Percentiles rank a stretch among this genome's conserved stretches.
These are phyloP conservation scores for Peterozyma xylosa DNA, from an alignment of 805 yeast genomes.

Conservation along the genomic window DNA sequence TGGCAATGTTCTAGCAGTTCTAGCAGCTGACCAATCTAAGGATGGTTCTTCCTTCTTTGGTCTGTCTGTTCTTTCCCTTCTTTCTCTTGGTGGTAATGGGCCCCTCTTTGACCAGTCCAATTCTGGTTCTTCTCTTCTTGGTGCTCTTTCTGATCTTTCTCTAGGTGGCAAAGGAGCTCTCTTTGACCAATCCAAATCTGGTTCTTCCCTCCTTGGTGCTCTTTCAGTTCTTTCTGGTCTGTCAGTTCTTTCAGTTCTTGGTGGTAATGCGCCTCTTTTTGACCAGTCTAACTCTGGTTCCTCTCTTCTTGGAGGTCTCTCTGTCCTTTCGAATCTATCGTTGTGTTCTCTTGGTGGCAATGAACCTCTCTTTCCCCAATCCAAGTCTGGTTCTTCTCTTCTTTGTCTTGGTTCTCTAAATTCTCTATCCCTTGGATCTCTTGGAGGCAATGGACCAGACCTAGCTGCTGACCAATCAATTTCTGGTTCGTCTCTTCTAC, in stretches of 20 bases:
- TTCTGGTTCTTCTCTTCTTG: slow-evolving; percentile 44
- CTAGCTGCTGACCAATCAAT: slow-evolving; percentile 39
- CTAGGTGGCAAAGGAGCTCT: slow-evolving; percentile 28
- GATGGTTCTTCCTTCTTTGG: slow-evolving; percentile 31
- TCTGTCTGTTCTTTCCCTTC: slow-evolving; percentile 18
- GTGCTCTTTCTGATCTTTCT: slow-evolving; percentile 19
- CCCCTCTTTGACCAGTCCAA: slow-evolving; percentile 51
- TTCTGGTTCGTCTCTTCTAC: slow-evolving; percentile 25
- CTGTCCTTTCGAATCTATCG: slow-evolving; percentile 26
- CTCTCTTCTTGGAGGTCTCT: slow-evolving; percentile 31
- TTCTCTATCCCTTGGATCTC: slow-evolving; percentile 16
- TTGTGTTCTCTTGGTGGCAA: slow-evolving; percentile 18
- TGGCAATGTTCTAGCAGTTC: slow-evolving; percentile 26
- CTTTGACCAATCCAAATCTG: slow-evolving; percentile 51
- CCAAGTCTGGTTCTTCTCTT: slow-evolving; percentile 49
- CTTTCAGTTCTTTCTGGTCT: slow-evolving; percentile 14
- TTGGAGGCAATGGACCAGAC: slow-evolving; percentile 19
- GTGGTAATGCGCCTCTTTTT: slow-evolving; percentile 27
- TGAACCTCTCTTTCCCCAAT: slow-evolving; percentile 18
- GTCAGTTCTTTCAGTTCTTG: slow-evolving; percentile 8
- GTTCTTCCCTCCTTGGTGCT: slow-evolving; percentile 20
- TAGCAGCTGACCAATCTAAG: slow-evolving; percentile 36
- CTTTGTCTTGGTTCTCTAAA: slow-evolving; percentile 31
- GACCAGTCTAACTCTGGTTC: slow-evolving; percentile 60
- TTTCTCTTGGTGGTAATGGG: slow-evolving; percentile 28